Conservation (phyloP, 805 yeast genomes). For the Ogataea salicorniae region DNA sequence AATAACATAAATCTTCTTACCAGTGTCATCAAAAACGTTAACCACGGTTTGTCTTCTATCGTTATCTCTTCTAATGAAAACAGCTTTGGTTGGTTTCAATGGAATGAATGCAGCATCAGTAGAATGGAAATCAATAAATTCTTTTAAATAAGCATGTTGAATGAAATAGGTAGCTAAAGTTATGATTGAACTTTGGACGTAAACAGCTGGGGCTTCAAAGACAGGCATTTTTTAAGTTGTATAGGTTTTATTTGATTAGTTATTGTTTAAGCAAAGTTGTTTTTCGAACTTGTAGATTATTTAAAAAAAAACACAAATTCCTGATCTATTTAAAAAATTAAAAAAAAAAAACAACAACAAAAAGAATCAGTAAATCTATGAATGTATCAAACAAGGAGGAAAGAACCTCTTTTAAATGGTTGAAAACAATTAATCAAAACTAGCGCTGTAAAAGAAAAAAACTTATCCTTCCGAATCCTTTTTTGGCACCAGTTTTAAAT, state of each 20-base stretch:
- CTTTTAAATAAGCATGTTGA: slow-evolving; percentile 37
- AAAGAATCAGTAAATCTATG: too few species aligned
- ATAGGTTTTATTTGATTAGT: background rate
- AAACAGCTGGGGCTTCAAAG: slow-evolving; percentile 45
- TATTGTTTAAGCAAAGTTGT: background rate
- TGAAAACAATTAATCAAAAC: slow-evolving; percentile 3
- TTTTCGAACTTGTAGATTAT: background rate
- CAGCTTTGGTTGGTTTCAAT: slow-evolving; percentile 35
- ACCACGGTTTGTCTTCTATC: slow-evolving; percentile 39
- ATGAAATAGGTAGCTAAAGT: slow-evolving; percentile 38
- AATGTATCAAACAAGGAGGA: too few species aligned
- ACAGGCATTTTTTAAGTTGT: slow-evolving; percentile 30
- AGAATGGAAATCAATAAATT: slow-evolving; percentile 34
- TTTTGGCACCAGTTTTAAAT: too few species aligned
- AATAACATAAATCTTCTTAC: slow-evolving; percentile 42
- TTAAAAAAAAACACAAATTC: too few species aligned
- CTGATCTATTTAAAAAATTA: too few species aligned
- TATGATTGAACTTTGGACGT: slow-evolving; percentile 34
- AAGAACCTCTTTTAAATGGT: too few species aligned
- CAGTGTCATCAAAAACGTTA: slow-evolving; percentile 43
- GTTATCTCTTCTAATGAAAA: slow-evolving; percentile 46
- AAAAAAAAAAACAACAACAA: too few species aligned
- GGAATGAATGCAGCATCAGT: slow-evolving; percentile 39
- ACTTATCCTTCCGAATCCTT: background rate
- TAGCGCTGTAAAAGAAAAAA: background rate